Evolutionary conservation across 2,329 filamentous ascomycete species (phyloP), one percentile per base, ranked within the genome.

Genomic region (Stachybotrys elegans): DNA sequence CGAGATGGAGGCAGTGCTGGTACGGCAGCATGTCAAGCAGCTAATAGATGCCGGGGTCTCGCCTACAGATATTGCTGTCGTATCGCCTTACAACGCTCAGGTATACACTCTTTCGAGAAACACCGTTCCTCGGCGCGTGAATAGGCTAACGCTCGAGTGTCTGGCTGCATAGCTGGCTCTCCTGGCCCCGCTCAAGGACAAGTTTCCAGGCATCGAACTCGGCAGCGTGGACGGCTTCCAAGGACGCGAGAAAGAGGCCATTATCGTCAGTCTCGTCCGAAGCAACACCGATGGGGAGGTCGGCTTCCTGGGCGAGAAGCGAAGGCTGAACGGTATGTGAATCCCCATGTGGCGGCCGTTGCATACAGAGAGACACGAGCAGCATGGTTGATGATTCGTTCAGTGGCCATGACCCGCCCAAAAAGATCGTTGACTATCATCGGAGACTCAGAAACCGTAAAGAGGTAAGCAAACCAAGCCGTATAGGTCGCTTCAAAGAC

Each of bases 221-320:
- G 93, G 93, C 25, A 95, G 89, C 56, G 88, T 98, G 3, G 93
- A 98, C 64, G 93, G 92, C 3, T 98, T 98, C 62, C 93, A 98
- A 65, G 93, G 93, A 25, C 81, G 93, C 16, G 93, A 98, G 66
- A 98, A 98, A 66, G 93, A 98, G 65, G 93, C 88, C 3, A 84
- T 98, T 14, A 78, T 98, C 31, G 84, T 98, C 42, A 95, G 86
- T 63, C 76, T 97, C n/a, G 93, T 98, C 45, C 78, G 93, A 52
- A 96, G 91, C 66, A 98, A 98, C 61, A 53, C 81, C 6, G 80
- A 90, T 40, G 81, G 84, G 41, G 90, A 97, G 62, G 91, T 97
- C 13, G 93, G 93, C 9, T 98, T 98, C 59, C 69, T 98, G 29
- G 88, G 82, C 13, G 93, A 98, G 68, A 95, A 91, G 73, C 79